phyloP scores from a whole-genome alignment of 1,139 yeast genomes.

The Candida glucosophila region DNA sequence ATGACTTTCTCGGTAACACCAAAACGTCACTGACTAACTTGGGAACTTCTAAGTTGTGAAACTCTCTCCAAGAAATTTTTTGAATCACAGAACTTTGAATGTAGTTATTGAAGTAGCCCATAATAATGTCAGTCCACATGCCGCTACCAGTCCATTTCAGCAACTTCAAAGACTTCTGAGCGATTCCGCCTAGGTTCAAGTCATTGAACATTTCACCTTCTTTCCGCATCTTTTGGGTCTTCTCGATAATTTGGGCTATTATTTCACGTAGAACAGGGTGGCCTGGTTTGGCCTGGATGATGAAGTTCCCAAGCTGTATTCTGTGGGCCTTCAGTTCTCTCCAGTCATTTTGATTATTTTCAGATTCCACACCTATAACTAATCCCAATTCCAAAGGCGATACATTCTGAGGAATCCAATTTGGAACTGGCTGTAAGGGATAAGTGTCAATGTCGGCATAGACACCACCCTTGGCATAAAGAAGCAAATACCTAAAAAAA shows the following conservation, averaged over 20 bases:
- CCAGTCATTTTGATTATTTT: slow-evolving; percentile 36
- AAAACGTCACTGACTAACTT: slow-evolving; percentile 38
- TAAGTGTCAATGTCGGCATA: slow-evolving; percentile 46
- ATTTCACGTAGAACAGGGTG: slow-evolving; percentile 49
- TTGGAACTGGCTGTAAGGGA: slow-evolving; percentile 42
- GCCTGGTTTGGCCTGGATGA: slow-evolving; percentile 41
- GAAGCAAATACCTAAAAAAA: slow-evolving; percentile 41
- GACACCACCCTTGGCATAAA: slow-evolving; percentile 45
- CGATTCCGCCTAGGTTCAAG: slow-evolving; percentile 26
- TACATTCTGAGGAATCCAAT: slow-evolving; percentile 47
- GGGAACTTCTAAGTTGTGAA: slow-evolving; percentile 32
- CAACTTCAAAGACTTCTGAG: slow-evolving; percentile 34
- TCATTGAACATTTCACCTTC: slow-evolving; percentile 13
- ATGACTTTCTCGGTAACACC: slow-evolving; percentile 76
- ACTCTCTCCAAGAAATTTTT: slow-evolving; percentile 38
- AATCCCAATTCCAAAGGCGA: slow-evolving; percentile 39
- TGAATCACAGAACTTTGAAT: slow-evolving; percentile 34
- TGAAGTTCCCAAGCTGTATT: slow-evolving; percentile 39
- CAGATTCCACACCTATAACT: slow-evolving; percentile 36
- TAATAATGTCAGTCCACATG: slow-evolving; percentile 49
- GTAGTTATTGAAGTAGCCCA: slow-evolving; percentile 41
- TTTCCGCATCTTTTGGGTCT: slow-evolving; percentile 30
- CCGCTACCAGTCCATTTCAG: slow-evolving; percentile 57
- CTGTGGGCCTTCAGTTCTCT: slow-evolving; percentile 26
- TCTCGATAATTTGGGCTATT: slow-evolving; percentile 42